These are phyloP conservation scores for Scedosporium boydii DNA, from an alignment of 2,329 filamentous ascomycete species.

Conservation along the genomic window DNA sequence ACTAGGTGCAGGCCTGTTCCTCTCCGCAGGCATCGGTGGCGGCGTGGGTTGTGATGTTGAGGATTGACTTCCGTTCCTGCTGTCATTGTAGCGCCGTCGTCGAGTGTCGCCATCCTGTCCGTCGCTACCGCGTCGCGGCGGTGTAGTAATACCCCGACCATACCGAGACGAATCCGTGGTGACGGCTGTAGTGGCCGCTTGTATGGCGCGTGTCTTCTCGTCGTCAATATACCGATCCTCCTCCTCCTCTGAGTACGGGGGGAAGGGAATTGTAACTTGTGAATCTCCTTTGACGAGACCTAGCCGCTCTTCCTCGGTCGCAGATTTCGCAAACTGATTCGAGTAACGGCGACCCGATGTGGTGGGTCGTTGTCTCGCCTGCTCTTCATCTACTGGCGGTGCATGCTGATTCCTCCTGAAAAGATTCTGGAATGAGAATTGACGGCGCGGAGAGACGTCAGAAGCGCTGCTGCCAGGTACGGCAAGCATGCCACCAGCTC, in stretches of 20 bases:
- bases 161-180: slow-evolving; percentile 21
- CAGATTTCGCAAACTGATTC: slow-evolving; percentile 34
- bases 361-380: slow-evolving; percentile 10
- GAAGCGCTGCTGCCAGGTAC: slow-evolving; percentile 31
- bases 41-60: not conserved
- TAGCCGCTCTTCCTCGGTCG: slow-evolving; percentile 73
- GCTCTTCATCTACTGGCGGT: slow-evolving; percentile 34
- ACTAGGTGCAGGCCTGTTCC: not conserved
- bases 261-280: slow-evolving; percentile 22
- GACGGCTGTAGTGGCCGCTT: slow-evolving; percentile 2
- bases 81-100: not conserved
- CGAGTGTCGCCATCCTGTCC: slow-evolving; percentile 1
- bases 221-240: slow-evolving; percentile 19
- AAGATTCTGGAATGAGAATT: slow-evolving; percentile 89
- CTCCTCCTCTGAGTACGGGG: slow-evolving; percentile 25
- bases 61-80: not conserved
- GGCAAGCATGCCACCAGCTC: slow-evolving; percentile 38
- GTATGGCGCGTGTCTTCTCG: slow-evolving; percentile 12
- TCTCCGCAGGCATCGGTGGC: slow-evolving; percentile 2
- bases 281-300: slow-evolving; percentile 73
- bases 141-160: slow-evolving; percentile 32
- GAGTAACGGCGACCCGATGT: slow-evolving; percentile 26
- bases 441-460: slow-evolving; percentile 51
- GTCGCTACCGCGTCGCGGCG: slow-evolving; percentile 21
- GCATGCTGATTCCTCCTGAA: slow-evolving; percentile 39